A percentile compares a stretch with the other conserved stretches of the same genome.
phyloP scores from a whole-genome alignment of 1,284 basidiomycete genomes.

The Ustanciosporium gigantosporum region DNA sequence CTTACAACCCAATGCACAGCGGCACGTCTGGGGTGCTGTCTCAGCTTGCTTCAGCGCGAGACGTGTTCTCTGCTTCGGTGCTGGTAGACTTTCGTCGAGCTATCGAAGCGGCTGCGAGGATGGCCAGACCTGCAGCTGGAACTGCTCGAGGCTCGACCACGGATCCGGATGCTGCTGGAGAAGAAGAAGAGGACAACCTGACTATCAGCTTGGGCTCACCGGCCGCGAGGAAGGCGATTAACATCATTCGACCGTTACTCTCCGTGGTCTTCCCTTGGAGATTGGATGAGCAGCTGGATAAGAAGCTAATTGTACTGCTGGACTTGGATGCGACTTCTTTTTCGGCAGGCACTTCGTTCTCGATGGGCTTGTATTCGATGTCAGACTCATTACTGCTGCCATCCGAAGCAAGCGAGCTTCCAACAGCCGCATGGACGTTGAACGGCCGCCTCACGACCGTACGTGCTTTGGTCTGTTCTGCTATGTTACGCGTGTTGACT shows the following conservation, averaged over 20 bases:
- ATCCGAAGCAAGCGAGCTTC: slow-evolving; percentile 1
- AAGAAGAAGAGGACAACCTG: background rate
- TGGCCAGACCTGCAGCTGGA: slow-evolving; percentile 1
- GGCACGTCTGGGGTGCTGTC: slow-evolving; percentile 43
- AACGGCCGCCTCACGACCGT: slow-evolving; percentile 12
- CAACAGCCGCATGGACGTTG: background rate
- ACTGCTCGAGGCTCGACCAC: background rate
- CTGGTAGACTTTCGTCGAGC: slow-evolving; percentile 51
- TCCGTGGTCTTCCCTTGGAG: slow-evolving; percentile 35
- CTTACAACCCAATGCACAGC: slow-evolving; percentile 19
- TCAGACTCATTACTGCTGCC: slow-evolving; percentile 23
- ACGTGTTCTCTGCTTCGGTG: slow-evolving; percentile 21
- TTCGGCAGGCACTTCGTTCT: background rate
- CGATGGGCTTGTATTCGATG: slow-evolving; percentile 16
- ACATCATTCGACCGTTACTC: slow-evolving; percentile 45
- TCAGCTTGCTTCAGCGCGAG: slow-evolving; percentile 27
- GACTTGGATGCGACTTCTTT: slow-evolving; percentile 1
- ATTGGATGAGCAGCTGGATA: slow-evolving; percentile 22
- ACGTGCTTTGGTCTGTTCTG: slow-evolving; percentile 14
- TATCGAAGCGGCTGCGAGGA: slow-evolving; percentile 48
- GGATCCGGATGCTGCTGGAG: background rate
- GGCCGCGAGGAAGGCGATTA: slow-evolving; percentile 38
- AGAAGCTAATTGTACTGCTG: slow-evolving; percentile 13
- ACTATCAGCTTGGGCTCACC: slow-evolving; percentile 12
- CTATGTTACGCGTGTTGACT: slow-evolving; percentile 20